Evolutionary conservation across 768 basidiomycete genomes (phyloP).

Genomic region (Rhizopogon sp.): DNA sequence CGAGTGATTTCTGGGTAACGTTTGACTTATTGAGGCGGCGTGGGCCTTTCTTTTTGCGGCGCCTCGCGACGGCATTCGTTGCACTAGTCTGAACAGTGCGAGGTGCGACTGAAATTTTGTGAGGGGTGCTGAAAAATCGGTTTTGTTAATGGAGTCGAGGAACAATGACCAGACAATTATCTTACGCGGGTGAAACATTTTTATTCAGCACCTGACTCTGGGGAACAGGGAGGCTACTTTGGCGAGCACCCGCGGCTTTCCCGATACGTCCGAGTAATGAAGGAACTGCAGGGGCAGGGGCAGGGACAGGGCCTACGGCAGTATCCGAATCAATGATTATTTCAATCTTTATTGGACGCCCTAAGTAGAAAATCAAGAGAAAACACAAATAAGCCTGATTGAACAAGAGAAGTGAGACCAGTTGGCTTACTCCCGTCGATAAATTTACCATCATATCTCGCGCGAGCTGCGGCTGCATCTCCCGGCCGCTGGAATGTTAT

Average conservation of each 20-base stretch:
- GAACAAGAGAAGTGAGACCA: background rate
- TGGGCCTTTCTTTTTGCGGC: constrained; percentile 67
- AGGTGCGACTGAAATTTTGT: constrained; percentile 10
- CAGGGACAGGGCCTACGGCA: constrained; percentile 12
- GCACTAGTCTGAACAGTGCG: constrained; percentile 15
- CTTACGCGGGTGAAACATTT: background rate
- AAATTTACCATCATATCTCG: constrained; percentile 73
- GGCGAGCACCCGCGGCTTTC: constrained; percentile 4
- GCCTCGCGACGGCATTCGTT: constrained; percentile 25
- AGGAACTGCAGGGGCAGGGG: constrained; percentile 22
- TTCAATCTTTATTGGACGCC: constrained; percentile 63
- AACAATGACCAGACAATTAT: constrained; percentile 7
- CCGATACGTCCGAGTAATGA: constrained; percentile 37
- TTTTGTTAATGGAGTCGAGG: background rate
- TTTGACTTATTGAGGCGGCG: constrained; percentile 59
- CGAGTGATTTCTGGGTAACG: constrained; percentile 30
- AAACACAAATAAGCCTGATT: background rate
- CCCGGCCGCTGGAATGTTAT: constrained; percentile 59
- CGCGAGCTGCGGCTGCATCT: constrained; percentile 58
- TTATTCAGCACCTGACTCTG: constrained; percentile 14
- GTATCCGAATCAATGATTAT: constrained; percentile 46
- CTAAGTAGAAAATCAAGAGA: constrained; percentile 26
- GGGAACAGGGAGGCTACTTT: constrained; percentile 1
- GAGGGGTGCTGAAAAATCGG: constrained; percentile 7
- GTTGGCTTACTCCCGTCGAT: constrained; percentile 53